Conservation (phyloP, 768 basidiomycete species). For the Leccinum disarticulatum region DNA sequence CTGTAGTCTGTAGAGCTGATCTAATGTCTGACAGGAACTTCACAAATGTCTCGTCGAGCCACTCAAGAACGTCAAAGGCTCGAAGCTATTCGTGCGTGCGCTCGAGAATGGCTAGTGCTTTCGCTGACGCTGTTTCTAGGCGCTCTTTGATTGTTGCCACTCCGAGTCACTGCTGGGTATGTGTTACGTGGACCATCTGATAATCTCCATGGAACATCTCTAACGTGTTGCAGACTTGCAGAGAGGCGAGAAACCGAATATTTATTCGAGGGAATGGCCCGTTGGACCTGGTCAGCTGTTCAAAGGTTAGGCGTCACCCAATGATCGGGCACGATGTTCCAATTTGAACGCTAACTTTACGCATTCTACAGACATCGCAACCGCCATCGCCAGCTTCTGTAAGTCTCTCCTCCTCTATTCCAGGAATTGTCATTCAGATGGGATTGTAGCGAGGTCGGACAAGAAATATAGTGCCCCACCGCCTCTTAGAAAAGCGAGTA, state of each 20-base stretch:
- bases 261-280: constrained; percentile 17
- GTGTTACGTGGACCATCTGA: background rate
- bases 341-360: background rate
- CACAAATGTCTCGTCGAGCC: constrained; percentile 22
- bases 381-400: constrained; percentile 9
- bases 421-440: background rate
- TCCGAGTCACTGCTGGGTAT: constrained; percentile 28
- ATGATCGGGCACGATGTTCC: background rate
- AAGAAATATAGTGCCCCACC: background rate
- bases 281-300: constrained; percentile 16
- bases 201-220: background rate
- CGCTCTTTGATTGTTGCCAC: constrained; percentile 33
- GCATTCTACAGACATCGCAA: constrained; percentile 8
- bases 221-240: constrained; percentile 18
- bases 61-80: constrained; percentile 16
- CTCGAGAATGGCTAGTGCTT: background rate
- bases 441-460: constrained; percentile 7
- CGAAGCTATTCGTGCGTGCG: constrained; percentile 20
- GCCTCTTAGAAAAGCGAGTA: constrained; percentile 9
- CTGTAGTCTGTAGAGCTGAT: background rate
- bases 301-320: constrained; percentile 8
- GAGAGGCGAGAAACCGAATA: constrained; percentile 12
- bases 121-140: constrained; percentile 12
- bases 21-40: constrained; percentile 16
- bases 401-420: background rate